phyloP scores from a whole-genome alignment of 2,329 filamentous ascomycete genomes.

The Diplodia intermedia region DNA sequence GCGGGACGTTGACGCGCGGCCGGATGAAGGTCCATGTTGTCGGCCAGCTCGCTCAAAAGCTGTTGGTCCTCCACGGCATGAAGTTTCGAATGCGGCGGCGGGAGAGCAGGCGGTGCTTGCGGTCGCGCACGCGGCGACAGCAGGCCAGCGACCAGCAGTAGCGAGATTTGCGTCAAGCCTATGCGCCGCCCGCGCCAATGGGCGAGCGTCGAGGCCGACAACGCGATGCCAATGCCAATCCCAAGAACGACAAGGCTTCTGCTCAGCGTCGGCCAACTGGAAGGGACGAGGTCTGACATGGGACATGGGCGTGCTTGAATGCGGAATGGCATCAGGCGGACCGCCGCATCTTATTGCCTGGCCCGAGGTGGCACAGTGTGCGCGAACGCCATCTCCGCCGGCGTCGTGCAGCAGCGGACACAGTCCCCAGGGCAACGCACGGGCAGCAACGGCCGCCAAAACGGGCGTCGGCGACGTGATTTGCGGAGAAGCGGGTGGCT shows the following conservation, averaged over 20 bases:
- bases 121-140: slow-evolving; percentile 19
- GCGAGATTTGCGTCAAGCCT: slow-evolving; percentile 20
- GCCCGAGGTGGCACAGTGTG: neutral
- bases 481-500: slow-evolving; percentile 8
- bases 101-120: slow-evolving; percentile 4
- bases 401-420: slow-evolving; percentile 8
- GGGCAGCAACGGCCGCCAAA: slow-evolving; percentile 17
- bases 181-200: slow-evolving; percentile 21
- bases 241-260: slow-evolving; percentile 13
- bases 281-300: slow-evolving; percentile 4
- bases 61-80: slow-evolving; percentile 15
- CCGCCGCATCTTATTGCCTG: slow-evolving; percentile 21
- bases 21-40: slow-evolving; percentile 23
- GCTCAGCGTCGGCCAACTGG: slow-evolving; percentile 21
- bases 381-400: slow-evolving; percentile 11
- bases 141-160: slow-evolving; percentile 12
- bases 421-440: slow-evolving; percentile 22
- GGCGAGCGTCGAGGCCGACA: slow-evolving; percentile 5
- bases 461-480: slow-evolving; percentile 1
- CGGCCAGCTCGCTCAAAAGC: slow-evolving; percentile 20
- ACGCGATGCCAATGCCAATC: slow-evolving; percentile 2
- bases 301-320: slow-evolving; percentile 12
- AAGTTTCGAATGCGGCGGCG: slow-evolving; percentile 7
- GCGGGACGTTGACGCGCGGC: slow-evolving; percentile 27
- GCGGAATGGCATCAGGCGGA: slow-evolving; percentile 3